Evolutionary conservation across 1,284 basidiomycete species (phyloP).

Genomic region (Xerocomus minutiporus): DNA sequence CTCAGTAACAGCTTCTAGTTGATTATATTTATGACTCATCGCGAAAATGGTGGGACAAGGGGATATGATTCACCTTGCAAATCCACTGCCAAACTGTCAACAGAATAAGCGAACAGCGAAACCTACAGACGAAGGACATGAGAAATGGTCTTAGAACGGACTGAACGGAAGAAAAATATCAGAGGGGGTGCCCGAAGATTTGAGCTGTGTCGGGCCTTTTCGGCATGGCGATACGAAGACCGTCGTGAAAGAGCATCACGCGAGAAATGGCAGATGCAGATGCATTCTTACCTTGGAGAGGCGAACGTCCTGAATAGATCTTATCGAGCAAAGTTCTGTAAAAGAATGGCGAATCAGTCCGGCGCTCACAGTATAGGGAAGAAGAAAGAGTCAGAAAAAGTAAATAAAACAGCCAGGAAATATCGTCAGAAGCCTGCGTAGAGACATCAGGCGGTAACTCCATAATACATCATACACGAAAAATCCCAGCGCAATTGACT

Average conservation of each 20-base stretch:
- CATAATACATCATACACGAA: slow-evolving; percentile 28
- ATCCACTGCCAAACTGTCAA: fast-evolving
- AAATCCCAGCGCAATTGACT: neutral
- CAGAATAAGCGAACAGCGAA: neutral
- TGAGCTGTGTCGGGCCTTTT: slow-evolving; percentile 88
- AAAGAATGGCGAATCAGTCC: slow-evolving; percentile 6
- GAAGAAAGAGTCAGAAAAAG: slow-evolving; percentile 33
- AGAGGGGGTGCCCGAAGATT: slow-evolving; percentile 71
- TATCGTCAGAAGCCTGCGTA: slow-evolving; percentile 20
- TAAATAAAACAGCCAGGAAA: slow-evolving; percentile 16
- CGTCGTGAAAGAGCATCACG: slow-evolving; percentile 75
- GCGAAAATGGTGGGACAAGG: neutral
- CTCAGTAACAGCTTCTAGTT: slow-evolving; percentile 86
- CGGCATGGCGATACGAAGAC: slow-evolving; percentile 81
- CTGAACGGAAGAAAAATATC: slow-evolving; percentile 34
- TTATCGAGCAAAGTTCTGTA: neutral
- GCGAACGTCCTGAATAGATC: too few species aligned
- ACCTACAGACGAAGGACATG: slow-evolving; percentile 4
- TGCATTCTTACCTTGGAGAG: slow-evolving; percentile 11
- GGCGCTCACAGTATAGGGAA: neutral
- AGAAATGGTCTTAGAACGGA: slow-evolving; percentile 2
- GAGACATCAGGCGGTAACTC: slow-evolving; percentile 33
- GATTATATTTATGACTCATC: slow-evolving; percentile 51
- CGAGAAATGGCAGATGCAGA: slow-evolving; percentile 12
- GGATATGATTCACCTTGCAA: slow-evolving; percentile 5